A percentile compares a stretch with the other conserved stretches of the same genome.
These are phyloP conservation scores for Raphanus hybrid DNA, from an alignment of 441 rosid species.

Conservation along the genomic window DNA sequence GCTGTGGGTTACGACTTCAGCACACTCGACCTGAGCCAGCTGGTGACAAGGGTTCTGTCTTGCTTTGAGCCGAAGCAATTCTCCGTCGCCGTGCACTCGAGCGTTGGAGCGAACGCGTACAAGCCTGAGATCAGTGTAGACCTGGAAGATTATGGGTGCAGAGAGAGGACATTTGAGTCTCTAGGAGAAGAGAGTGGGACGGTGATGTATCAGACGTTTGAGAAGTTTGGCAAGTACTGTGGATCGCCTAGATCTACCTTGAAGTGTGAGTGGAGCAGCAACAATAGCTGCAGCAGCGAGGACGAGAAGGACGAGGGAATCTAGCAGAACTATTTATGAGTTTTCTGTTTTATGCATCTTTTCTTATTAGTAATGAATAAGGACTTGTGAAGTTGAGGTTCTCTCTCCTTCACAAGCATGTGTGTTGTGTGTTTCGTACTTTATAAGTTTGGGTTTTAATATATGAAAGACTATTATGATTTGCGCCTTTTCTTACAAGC, in stretches of 20 bases:
- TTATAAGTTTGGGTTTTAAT: conserved; percentile 6
- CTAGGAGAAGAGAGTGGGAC: conserved; percentile 45
- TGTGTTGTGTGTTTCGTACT: conserved; percentile 16
- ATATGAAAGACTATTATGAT: neutral
- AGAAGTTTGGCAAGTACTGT: conserved; percentile 33
- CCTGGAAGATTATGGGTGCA: conserved; percentile 42
- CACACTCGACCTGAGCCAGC: conserved; percentile 32
- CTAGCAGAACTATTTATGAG: conserved; percentile 33
- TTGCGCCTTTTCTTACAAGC: too few species aligned
- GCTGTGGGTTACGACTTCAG: conserved; percentile 45
- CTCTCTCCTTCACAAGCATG: conserved; percentile 29
- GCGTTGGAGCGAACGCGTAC: conserved; percentile 27
- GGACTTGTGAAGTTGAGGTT: conserved; percentile 24
- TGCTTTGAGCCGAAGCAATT: conserved; percentile 50
- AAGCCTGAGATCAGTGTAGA: conserved; percentile 34
- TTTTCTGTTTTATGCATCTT: conserved; percentile 21
- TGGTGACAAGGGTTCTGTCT: conserved; percentile 47
- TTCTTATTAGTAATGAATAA: conserved; percentile 19
- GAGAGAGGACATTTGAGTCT: conserved; percentile 40
- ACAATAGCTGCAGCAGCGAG: conserved; percentile 47
- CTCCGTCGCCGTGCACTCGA: conserved; percentile 46
- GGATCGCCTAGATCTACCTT: conserved; percentile 45
- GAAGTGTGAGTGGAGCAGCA: conserved; percentile 48
- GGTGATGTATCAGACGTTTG: conserved; percentile 46
- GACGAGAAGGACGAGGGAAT: conserved; percentile 49